Base-by-base conservation (phyloP, 2,329 filamentous ascomycete species). In the Microdochium paspali region DNA sequence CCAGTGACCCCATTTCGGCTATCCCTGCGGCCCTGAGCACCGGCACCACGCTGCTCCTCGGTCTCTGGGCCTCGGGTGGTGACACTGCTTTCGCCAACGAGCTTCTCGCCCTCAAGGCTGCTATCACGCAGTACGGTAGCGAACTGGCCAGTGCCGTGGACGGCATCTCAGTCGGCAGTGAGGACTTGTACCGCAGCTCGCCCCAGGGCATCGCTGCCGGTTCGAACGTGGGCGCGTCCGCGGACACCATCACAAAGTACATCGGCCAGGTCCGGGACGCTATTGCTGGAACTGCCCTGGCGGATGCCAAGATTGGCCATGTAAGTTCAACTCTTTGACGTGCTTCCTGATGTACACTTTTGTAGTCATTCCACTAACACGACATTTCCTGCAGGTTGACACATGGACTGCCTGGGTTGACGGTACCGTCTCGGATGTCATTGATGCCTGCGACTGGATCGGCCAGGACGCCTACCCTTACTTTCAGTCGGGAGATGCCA, bases 391-490 rank as follows among this genome's bases (percentile, higher is more conserved):
- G 6, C 18, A 40, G 35, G 89, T 95, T 61, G 90, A 95, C 62
- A 94, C 90, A 46, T 95, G 88, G 88, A 89, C 84, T 30, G 80
- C 79, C 46, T 90, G 81, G 74, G 80, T 80, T 61, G 89, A 94
- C 65, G 65, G 68, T 46, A 79, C 82, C 59, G 94, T 91, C 76
- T 66, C 68, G 44, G 79, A 74, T 39, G 80, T 94, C 50, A 80
- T 88, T 50, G 72, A 82, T 10, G 79, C 77, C 35, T 69, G 75
- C 52, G 89, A 95, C 71, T 95, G 82, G 76, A 66, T 95, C 50
- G 90, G 90, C 54, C 80, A 91, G 63, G 88, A 95, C 62, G 85
- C 83, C 18, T 94, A 93, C 77, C 87, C 77, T 20, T 95, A 90
- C 75, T 95, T 84, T 70, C 80, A 95, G 70, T 76, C 74, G 57